phyloP scores from a whole-genome alignment of 495 filamentous ascomycete genomes.

The Trypethelium eluteriae region DNA sequence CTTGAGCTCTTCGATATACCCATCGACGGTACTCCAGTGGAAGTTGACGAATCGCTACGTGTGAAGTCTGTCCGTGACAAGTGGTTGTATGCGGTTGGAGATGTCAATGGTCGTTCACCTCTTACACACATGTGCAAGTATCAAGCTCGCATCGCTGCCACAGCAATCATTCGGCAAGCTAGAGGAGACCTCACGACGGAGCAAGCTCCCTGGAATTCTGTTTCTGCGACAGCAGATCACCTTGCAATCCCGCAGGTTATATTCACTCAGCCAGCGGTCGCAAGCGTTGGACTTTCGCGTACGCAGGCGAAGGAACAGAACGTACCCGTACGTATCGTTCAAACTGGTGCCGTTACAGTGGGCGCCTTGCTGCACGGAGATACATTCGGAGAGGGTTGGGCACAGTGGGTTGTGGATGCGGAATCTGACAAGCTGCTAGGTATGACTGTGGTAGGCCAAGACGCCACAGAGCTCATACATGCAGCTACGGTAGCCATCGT shows the following conservation, averaged over 20 bases:
- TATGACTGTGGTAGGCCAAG: constrained; percentile 19
- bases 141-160: constrained; percentile 22
- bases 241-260: constrained; percentile 18
- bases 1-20: constrained; percentile 23
- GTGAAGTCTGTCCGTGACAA: constrained; percentile 13
- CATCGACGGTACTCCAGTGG: constrained; percentile 18
- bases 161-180: constrained; percentile 16
- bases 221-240: constrained; percentile 4
- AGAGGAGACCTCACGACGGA: not conserved
- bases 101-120: constrained; percentile 22
- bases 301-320: constrained; percentile 7
- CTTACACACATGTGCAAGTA: constrained; percentile 26
- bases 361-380: constrained; percentile 21
- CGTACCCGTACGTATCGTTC: constrained; percentile 10
- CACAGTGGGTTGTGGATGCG: constrained; percentile 20
- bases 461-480: constrained; percentile 22
- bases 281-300: constrained; percentile 16
- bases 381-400: constrained; percentile 15
- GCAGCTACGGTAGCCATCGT: constrained; percentile 20
- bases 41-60: constrained; percentile 19
- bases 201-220: not conserved
- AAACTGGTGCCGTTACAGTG: not conserved
- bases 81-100: constrained; percentile 27
- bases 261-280: constrained; percentile 20
- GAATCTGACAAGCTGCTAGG: constrained; percentile 15